Evolutionary conservation across 1,284 basidiomycete genomes (phyloP).

Genomic region (Tilletia caries): DNA sequence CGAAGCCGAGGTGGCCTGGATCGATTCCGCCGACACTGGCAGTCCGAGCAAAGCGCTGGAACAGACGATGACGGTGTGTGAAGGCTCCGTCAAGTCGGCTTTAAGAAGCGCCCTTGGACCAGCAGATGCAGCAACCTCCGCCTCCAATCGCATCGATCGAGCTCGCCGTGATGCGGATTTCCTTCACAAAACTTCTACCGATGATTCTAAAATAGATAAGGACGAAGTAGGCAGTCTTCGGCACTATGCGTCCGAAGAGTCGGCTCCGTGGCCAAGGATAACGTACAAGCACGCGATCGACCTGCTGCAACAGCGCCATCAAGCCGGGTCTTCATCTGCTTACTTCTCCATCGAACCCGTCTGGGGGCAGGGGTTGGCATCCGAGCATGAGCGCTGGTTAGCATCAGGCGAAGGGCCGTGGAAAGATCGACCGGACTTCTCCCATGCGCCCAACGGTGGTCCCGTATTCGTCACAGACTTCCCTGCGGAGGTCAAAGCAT

Average conservation of each 20-base stretch:
- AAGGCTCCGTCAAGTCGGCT: slow-evolving; percentile 25
- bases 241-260: slow-evolving; percentile 2
- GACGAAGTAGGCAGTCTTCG: slow-evolving; percentile 18
- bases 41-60: slow-evolving; percentile 27
- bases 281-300: slow-evolving; percentile 74
- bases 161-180: not conserved
- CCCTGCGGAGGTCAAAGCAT: slow-evolving; percentile 77
- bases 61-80: slow-evolving; percentile 25
- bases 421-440: not conserved
- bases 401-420: slow-evolving; percentile 59
- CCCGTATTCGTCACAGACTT: slow-evolving; percentile 92
- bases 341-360: slow-evolving; percentile 55
- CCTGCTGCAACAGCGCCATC: slow-evolving; percentile 59
- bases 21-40: not conserved
- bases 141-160: not conserved
- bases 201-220: not conserved
- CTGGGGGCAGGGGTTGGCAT: slow-evolving; percentile 73
- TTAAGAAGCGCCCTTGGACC: slow-evolving; percentile 20
- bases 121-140: not conserved
- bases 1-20: slow-evolving; percentile 65
- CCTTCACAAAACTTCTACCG: not conserved
- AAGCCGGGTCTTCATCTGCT: slow-evolving; percentile 53
- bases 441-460: slow-evolving; percentile 53
- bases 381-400: slow-evolving; percentile 89
- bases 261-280: slow-evolving; percentile 67